phyloP scores from a whole-genome alignment of 73 alveolate genomes.

The Paramecium sexaurelia region DNA sequence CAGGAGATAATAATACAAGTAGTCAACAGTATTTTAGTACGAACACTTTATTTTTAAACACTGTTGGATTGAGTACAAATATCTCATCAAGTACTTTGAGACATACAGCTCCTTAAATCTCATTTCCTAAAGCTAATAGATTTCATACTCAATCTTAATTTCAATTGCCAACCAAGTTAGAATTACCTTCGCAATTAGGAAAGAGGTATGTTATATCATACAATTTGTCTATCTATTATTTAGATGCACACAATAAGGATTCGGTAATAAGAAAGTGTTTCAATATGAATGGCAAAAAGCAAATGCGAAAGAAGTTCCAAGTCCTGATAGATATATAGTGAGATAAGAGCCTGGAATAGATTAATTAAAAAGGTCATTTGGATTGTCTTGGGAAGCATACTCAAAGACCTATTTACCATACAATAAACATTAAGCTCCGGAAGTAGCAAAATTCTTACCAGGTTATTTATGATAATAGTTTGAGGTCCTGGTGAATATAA shows the following conservation, averaged over 20 bases:
- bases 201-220: background rate
- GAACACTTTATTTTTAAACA: background rate
- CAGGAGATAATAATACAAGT: background rate
- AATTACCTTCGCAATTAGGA: background rate
- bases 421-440: constrained; percentile 35
- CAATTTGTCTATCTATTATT: background rate
- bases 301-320: constrained; percentile 5
- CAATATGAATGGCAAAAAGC: constrained; percentile 13
- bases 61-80: constrained; percentile 32
- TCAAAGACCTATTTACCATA: constrained; percentile 16
- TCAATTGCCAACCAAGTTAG: constrained; percentile 2
- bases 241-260: background rate
- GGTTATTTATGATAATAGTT: background rate
- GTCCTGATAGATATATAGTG: constrained; percentile 47
- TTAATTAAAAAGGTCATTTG: background rate
- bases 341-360: constrained; percentile 25
- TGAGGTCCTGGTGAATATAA: constrained; percentile 49
- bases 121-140: constrained; percentile 46
- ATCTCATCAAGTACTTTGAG: constrained; percentile 45
- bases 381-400: constrained; percentile 29
- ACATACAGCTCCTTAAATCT: constrained; percentile 28
- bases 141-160: background rate
- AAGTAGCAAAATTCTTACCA: constrained; percentile 27
- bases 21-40: constrained; percentile 8
- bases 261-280: constrained; percentile 29